Base-by-base conservation (phyloP, 2,329 filamentous ascomycete species). In the Xylariaceae sp. region DNA sequence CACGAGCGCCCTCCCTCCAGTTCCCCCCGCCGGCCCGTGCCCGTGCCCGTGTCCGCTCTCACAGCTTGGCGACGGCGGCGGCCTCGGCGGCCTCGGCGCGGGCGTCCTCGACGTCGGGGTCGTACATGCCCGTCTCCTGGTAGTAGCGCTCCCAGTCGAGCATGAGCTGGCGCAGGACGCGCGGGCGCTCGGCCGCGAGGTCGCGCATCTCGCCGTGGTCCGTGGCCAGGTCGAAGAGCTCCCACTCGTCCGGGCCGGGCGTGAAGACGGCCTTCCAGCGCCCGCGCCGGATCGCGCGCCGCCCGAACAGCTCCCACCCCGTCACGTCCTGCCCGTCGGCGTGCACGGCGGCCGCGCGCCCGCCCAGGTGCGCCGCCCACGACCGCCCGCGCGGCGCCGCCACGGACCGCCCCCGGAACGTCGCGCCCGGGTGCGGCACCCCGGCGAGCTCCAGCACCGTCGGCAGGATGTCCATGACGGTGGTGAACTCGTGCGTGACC, bases 401-500 rank as follows among this genome's bases (percentile, higher is more conserved):
- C 5, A 33, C 31, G 10, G 27, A 22, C 5, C 31, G 31, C 5
- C 27, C 25, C 12, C 31, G 35, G 21, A 29, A 71, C 22, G 52
- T 45, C 22, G 64, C 49, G 18, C 60, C 62, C 2, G 63, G 62
- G 24, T 26, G 31, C 15, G 14, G 10, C 5, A 15, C 13, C 4
- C 31, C 31, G 14, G 31, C 31, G 56, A 67, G 59, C 4, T 67
- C 63, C 23, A 67, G 56, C 13, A 67, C 56, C 2, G 65, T 63
- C 0, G 65, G 65, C 1, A 62, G 57, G 2, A 69, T 57, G 34
- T 68, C 65, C 64, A 68, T 68, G 28, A 68, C 64, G 0, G 65
- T 68, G 2, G 67, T 59, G 50, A 73, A 73, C 29, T 62, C 55
- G 45, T 65, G 57, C 4, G 64, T 64, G 35, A 71, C 67, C 22